Percentiles rank a stretch among this genome's conserved stretches.
Evolutionary conservation across 2,329 filamentous ascomycete genomes (phyloP).

Genomic region (Tolypocladium endophyticum): DNA sequence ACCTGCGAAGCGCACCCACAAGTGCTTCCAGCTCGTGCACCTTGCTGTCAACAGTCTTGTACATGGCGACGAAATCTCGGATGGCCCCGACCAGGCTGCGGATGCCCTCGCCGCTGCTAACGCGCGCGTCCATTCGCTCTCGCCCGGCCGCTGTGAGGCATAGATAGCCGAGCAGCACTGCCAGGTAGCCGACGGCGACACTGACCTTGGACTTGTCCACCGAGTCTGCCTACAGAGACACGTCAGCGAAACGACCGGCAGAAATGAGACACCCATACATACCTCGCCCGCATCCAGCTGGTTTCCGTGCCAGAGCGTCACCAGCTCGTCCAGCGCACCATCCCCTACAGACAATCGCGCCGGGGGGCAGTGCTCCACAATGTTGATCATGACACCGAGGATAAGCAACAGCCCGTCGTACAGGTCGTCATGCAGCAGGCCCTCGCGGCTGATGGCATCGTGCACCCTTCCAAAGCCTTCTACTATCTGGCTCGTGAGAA

Average conservation of each 20-base stretch:
- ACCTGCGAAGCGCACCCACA: constrained; percentile 22
- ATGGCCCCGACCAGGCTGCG: constrained; percentile 39
- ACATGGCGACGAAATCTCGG: constrained; percentile 42
- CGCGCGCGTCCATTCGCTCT: constrained; percentile 29
- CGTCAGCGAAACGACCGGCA: not conserved
- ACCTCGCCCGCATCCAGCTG: constrained; percentile 59
- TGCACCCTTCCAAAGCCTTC: constrained; percentile 38
- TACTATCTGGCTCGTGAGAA: constrained; percentile 39
- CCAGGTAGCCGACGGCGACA: constrained; percentile 77
- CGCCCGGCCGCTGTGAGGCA: constrained; percentile 45
- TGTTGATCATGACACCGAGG: constrained; percentile 76
- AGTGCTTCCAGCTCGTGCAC: constrained; percentile 26
- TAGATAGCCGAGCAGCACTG: constrained; percentile 73
- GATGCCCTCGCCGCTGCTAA: constrained; percentile 30
- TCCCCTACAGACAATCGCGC: constrained; percentile 35
- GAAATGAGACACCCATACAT: constrained; percentile 18
- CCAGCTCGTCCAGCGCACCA: constrained; percentile 45
- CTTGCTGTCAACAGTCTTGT: constrained; percentile 37
- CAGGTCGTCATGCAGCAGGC: constrained; percentile 35
- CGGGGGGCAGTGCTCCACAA: constrained; percentile 64
- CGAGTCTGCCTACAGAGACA: constrained; percentile 46
- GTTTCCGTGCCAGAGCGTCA: constrained; percentile 57
- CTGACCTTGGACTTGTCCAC: constrained; percentile 67
- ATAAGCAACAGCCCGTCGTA: constrained; percentile 68
- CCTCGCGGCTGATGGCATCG: constrained; percentile 34